phyloP scores from a whole-genome alignment of 257 asterid genomes.

The Solanum bulbocastanum region DNA sequence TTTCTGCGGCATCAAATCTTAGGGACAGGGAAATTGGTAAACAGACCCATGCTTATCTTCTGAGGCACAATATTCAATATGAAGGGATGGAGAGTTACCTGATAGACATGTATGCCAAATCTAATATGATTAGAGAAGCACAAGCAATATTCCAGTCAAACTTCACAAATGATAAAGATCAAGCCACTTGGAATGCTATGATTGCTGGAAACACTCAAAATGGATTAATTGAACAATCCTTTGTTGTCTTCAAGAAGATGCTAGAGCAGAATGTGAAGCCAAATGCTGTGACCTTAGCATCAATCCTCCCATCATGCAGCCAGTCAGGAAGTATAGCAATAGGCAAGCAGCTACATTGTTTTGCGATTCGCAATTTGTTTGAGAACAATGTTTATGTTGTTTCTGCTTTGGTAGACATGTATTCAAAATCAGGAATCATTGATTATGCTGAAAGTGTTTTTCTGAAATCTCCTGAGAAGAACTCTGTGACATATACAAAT shows the following conservation, averaged over 20 bases:
- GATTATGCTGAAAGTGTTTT: slow-evolving; percentile 63
- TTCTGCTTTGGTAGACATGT: slow-evolving; percentile 84
- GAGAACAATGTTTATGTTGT: slow-evolving; percentile 58
- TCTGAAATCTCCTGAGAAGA: slow-evolving; percentile 32
- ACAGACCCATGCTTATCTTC: slow-evolving; percentile 60
- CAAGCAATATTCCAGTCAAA: slow-evolving; percentile 26
- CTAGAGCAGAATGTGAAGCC: slow-evolving; percentile 46
- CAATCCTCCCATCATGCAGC: slow-evolving; percentile 69
- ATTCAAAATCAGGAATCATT: slow-evolving; percentile 70
- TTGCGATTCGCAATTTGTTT: slow-evolving; percentile 49
- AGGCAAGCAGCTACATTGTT: slow-evolving; percentile 62
- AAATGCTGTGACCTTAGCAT: slow-evolving; percentile 66
- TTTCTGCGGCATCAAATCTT: slow-evolving; percentile 72
- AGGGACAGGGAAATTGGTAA: slow-evolving; percentile 45
- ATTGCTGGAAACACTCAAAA: slow-evolving; percentile 62
- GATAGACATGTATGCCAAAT: slow-evolving; percentile 69
- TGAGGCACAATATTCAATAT: slow-evolving; percentile 47
- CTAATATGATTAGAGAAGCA: slow-evolving; percentile 42
- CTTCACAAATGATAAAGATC: slow-evolving; percentile 35
- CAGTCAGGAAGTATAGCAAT: slow-evolving; percentile 53
- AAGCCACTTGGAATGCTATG: slow-evolving; percentile 74
- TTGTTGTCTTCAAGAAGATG: slow-evolving; percentile 45
- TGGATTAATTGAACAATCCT: slow-evolving; percentile 46
- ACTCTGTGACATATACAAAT: slow-evolving; percentile 71
- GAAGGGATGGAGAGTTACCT: slow-evolving; percentile 69